Evolutionary conservation across 2,329 filamentous ascomycete species (phyloP).

Genomic region (Epichloe glyceriae): DNA sequence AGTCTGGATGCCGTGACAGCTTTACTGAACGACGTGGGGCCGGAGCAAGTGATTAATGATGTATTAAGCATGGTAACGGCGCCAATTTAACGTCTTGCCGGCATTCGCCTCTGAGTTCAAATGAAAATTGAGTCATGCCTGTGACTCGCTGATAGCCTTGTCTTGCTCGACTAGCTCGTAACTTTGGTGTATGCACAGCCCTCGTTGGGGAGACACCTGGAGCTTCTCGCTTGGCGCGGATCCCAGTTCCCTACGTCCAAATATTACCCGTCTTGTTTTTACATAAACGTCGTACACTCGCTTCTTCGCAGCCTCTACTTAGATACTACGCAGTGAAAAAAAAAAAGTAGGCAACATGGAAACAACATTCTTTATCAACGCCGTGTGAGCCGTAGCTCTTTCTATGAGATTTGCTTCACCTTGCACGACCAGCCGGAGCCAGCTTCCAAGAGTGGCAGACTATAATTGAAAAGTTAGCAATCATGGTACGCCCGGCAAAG

Average conservation of each 20-base stretch:
- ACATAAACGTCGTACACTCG: neutral
- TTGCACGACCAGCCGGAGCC: slow-evolving; percentile 85
- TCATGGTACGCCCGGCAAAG: neutral
- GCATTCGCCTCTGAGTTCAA: neutral
- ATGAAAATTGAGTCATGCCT: neutral
- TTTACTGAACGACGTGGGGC: slow-evolving; percentile 47
- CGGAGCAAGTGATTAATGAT: slow-evolving; percentile 53
- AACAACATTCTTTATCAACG: neutral
- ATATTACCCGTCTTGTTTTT: neutral
- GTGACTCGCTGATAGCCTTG: neutral
- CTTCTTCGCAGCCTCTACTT: too few relatives aligned
- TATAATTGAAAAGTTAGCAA: slow-evolving; percentile 23
- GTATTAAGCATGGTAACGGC: slow-evolving; percentile 44
- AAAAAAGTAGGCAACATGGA: too few relatives aligned
- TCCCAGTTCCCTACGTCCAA: too few relatives aligned
- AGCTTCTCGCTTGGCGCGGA: too few relatives aligned
- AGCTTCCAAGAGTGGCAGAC: slow-evolving; percentile 70
- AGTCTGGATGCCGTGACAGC: slow-evolving; percentile 54
- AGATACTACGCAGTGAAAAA: neutral
- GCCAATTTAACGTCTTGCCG: neutral
- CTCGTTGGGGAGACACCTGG: neutral
- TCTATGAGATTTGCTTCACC: slow-evolving; percentile 58
- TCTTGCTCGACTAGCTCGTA: neutral
- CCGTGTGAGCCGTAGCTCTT: neutral
- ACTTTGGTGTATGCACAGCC: neutral